Base-by-base conservation (phyloP, 1,139 yeast species). In the Zhuliangozyma parablackwelliae region DNA sequence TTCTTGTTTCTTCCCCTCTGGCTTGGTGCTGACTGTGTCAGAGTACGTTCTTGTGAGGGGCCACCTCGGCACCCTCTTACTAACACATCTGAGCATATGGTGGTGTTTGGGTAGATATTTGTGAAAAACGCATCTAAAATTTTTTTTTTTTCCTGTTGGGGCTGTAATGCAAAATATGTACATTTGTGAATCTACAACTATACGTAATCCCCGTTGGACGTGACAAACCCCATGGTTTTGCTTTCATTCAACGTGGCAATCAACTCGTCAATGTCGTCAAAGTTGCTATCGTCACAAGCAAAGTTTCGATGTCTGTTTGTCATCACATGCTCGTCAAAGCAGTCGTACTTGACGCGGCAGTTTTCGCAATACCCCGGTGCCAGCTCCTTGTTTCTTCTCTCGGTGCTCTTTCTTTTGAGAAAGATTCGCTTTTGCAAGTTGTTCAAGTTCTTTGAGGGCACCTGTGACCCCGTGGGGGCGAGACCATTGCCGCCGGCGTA, bases 281-380 rank as follows among this genome's bases (percentile, higher is more conserved):
- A 92, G 54, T 90, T 86, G 12, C 64, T 59, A 49, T 78, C 79
- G 50, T 85, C 80, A 37, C 70, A 64, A 5, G 98, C 97, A 65
- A 88, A 90, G 41, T 78, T 76, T 32, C 86, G 71, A 58, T 94
- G 99, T 48, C 83, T 78, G 34, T 76, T 77, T 21, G 88, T 72
- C 26, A 56, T 54, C 35, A 88, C 75, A 55, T 92, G 99, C 38
- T 78, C 87, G 25, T 80, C 85, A 54, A 90, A 82, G 49, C 78
- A 77, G 36, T 85, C 90, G 54, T 86, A 92, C 54, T 84, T 83
- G 46, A 84, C 87, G 26, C 94, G 74, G 59, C 99, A 92, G 58
- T 92, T 94, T 56, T 92, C 99, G 63, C 98, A 92, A 59, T 86
- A 88, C 0, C 95, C 95, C 2, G 81, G 74, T 29, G 61, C 68